Evolutionary conservation across 1,139 yeast species (phyloP).

Genomic region (Geotrichum cucujoidarum): DNA sequence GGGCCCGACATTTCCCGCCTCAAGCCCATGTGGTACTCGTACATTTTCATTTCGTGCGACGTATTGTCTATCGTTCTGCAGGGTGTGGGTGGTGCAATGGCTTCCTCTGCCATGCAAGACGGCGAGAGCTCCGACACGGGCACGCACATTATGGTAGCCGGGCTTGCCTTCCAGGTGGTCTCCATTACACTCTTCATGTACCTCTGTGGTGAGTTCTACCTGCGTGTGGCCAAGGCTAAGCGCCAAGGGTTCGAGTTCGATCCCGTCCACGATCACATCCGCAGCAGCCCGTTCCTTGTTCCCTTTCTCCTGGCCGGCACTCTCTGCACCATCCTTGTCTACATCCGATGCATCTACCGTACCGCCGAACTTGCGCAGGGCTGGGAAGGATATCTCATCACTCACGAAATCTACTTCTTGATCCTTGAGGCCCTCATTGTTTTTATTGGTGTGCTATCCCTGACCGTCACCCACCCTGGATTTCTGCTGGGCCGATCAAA

Average conservation of each 20-base stretch:
- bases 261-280: slow-evolving; percentile 41
- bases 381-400: slow-evolving; percentile 62
- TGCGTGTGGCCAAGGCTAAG: too few species aligned
- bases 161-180: slow-evolving; percentile 71
- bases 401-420: slow-evolving; percentile 68
- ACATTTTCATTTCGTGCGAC: slow-evolving; percentile 45
- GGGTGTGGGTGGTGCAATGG: neutral
- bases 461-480: slow-evolving; percentile 63
- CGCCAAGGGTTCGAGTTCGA: too few species aligned
- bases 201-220: slow-evolving; percentile 53
- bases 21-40: slow-evolving; percentile 66
- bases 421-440: slow-evolving; percentile 75
- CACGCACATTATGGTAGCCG: slow-evolving; percentile 73
- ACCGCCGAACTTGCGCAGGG: slow-evolving; percentile 75
- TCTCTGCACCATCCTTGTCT: slow-evolving; percentile 46
- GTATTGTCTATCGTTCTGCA: neutral
- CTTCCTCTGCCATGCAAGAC: slow-evolving; percentile 63
- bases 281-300: slow-evolving; percentile 41
- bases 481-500: slow-evolving; percentile 22
- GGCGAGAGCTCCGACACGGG: slow-evolving; percentile 49
- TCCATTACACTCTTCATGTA: slow-evolving; percentile 62
- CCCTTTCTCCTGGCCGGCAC: slow-evolving; percentile 28
- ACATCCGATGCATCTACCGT: slow-evolving; percentile 71
- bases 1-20: slow-evolving; percentile 59
- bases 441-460: slow-evolving; percentile 41